phyloP scores from a whole-genome alignment of 2,329 filamentous ascomycete genomes.

The Cytospora chrysosperma region DNA sequence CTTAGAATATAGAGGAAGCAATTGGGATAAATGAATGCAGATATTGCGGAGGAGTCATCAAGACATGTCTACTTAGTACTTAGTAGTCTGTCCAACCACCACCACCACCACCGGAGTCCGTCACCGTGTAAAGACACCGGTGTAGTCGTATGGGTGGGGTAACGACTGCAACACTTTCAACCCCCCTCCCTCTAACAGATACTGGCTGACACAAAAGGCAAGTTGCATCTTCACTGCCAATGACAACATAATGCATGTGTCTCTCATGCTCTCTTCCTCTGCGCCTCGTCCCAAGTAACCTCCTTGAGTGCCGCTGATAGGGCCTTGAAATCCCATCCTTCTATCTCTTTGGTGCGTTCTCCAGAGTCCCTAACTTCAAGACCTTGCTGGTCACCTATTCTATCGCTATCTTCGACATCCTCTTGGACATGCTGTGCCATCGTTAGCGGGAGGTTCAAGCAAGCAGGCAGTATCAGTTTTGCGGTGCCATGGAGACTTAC shows the following conservation, averaged over 20 bases:
- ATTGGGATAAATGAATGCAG: background rate
- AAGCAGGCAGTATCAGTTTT: background rate
- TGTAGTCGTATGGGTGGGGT: background rate
- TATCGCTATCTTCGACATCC: conserved; percentile 49
- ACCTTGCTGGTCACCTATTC: background rate
- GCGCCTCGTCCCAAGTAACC: background rate
- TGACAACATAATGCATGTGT: background rate
- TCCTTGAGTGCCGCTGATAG: background rate
- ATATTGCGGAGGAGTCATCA: background rate
- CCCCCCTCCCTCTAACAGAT: no score
- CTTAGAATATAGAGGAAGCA: background rate
- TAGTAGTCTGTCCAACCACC: background rate
- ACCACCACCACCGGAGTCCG: background rate
- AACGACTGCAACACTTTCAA: background rate
- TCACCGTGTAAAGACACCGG: background rate
- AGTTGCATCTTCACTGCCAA: background rate
- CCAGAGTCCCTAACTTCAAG: background rate
- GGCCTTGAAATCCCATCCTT: background rate
- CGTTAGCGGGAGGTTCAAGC: conserved; percentile 32
- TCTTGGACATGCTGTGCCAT: conserved; percentile 60
- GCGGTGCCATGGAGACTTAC: conserved; percentile 54
- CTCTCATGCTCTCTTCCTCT: background rate
- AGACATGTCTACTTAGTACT: background rate
- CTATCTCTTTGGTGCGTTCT: background rate
- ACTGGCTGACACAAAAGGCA: no score